Evolutionary conservation across 139 green algal genomes (phyloP), one percentile per base, ranked within the genome.

Genomic region (Pycnococcus provasolii): DNA sequence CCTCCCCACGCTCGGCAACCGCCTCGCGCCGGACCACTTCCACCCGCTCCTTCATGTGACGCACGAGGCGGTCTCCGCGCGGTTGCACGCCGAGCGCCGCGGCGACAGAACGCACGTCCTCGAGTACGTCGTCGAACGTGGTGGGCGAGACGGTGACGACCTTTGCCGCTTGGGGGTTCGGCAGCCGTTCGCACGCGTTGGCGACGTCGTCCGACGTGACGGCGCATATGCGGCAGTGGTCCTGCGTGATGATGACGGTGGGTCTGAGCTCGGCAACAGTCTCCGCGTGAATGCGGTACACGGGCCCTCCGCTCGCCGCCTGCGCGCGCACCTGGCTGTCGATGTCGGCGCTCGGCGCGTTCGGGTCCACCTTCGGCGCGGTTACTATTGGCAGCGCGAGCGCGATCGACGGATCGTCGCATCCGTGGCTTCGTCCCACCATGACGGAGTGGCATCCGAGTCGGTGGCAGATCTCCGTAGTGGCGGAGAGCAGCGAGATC

Each of bases 171-270:
- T 73, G 42, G 58, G 8, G 45, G 2, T 57, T 43, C 66, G 37
- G 46, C 48, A 53, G 75, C 44, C 62, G 37, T 8, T 8, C 7
- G 45, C 47, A 73, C 37, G 65, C 64, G 40, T 41, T 8, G 26
- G 72, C n/a, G 39, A 75, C 41, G 42, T 75, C 68, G 26, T 77
- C 68, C 40, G 42, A 42, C 2, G 72, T 75, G 37, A 78, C 72
- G 37, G 72, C 72, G 52, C 72, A 78, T 45, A 78, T 71, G 57
- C 72, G 52, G 70, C 73, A 79, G 42, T 75, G 48, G 44, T 80
- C 59, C 60, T 79, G 73, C 43, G 70, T 78, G 40, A 79, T 79
- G 40, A 79, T 79, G n/a, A 79, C 42, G 46, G 75, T 61, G 13
- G 73, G 71, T 44, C 60, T n/a, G 48, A 79, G 45, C 37, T 64